Evolutionary conservation across 352 stramenopile genomes (phyloP).

Genomic region (Phytophthora ramorum): DNA sequence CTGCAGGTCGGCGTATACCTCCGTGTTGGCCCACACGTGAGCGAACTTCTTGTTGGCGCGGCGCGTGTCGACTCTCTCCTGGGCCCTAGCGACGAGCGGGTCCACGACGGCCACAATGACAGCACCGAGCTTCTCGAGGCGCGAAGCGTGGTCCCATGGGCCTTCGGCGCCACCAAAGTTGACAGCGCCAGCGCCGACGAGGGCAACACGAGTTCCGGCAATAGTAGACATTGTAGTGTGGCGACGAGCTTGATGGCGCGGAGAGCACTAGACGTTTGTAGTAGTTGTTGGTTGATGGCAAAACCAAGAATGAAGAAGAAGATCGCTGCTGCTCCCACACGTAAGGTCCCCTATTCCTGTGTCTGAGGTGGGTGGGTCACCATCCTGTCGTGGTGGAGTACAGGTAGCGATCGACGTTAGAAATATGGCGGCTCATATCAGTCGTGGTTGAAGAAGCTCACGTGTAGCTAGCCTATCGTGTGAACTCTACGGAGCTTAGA

Average conservation of each 20-base stretch:
- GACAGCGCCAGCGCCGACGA: slow-evolving; percentile 44
- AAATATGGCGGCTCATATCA: no score
- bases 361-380: no score
- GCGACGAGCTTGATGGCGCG: background rate
- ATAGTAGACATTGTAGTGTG: slow-evolving; percentile 24
- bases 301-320: slow-evolving; percentile 28
- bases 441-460: no score
- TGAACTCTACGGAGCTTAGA: no score
- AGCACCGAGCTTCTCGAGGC: slow-evolving; percentile 43
- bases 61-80: slow-evolving; percentile 31
- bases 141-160: slow-evolving; percentile 46
- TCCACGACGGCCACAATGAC: slow-evolving; percentile 40
- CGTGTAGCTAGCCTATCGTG: no score
- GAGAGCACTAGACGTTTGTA: slow-evolving; percentile 1
- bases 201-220: slow-evolving; percentile 37
- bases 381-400: no score
- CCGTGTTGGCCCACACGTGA: slow-evolving; percentile 36
- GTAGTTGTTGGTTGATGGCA: slow-evolving; percentile 5
- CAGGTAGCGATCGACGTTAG: no score
- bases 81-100: slow-evolving; percentile 36
- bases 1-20: slow-evolving; percentile 38
- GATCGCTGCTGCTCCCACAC: no score
- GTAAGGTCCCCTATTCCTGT: no score
- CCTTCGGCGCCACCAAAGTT: slow-evolving; percentile 48
- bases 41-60: slow-evolving; percentile 27